Conservation (phyloP, 306 rosid genomes). For the Malus sieversii region DNA sequence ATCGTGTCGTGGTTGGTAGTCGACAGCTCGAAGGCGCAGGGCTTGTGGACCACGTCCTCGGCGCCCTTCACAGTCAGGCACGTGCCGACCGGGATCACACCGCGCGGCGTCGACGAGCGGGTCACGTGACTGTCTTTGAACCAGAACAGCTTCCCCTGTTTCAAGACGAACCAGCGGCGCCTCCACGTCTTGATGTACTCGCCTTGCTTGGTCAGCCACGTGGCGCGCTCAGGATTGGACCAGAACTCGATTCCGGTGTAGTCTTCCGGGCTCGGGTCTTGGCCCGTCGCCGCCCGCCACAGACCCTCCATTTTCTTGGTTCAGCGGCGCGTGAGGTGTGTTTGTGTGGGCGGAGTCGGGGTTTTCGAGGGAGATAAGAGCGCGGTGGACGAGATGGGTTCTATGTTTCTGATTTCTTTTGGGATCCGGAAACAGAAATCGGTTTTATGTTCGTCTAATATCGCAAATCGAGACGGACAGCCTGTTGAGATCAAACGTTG, state of each 20-base stretch:
- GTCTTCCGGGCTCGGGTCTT: constrained; percentile 59
- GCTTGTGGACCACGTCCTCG: constrained; percentile 57
- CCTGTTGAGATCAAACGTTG: background rate
- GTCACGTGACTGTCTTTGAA: constrained; percentile 38
- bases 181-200: constrained; percentile 69
- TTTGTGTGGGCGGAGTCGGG: background rate
- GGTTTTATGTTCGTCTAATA: background rate
- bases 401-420: background rate
- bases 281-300: constrained; percentile 72
- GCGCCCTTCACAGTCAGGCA: constrained; percentile 72
- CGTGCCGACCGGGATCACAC: constrained; percentile 47
- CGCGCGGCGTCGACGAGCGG: constrained; percentile 45
- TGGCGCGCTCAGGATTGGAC: constrained; percentile 55
- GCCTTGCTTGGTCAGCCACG: constrained; percentile 65
- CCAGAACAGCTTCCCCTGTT: constrained; percentile 58
- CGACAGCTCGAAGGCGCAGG: constrained; percentile 64
- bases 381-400: background rate
- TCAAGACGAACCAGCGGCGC: constrained; percentile 71
- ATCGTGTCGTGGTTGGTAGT: constrained; percentile 37
- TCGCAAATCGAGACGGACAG: background rate
- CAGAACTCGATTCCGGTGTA: constrained; percentile 55
- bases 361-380: background rate
- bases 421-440: background rate
- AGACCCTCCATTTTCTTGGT: constrained; percentile 45
- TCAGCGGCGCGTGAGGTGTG: background rate